Base-by-base conservation (phyloP, 2,329 filamentous ascomycete genomes). In the Trichoderma guizhouense region DNA sequence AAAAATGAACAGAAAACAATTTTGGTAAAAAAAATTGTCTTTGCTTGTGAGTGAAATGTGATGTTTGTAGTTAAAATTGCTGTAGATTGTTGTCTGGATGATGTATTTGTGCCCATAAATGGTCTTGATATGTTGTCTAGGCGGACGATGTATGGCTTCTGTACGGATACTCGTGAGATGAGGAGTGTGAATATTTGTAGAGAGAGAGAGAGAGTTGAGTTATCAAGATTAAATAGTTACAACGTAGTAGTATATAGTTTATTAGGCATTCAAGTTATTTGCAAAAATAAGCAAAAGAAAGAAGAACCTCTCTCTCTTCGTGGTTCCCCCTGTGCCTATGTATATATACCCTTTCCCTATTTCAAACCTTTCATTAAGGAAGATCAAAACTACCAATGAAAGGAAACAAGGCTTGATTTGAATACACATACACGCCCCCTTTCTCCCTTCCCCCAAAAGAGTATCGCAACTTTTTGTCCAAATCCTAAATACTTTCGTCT, bases 1-100 rank as follows among this genome's bases (percentile, higher is more conserved):
- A 39, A 67, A 68, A 67, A 55, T 36, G 36, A 32, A 43, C 21
- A 63, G 58, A 64, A 70, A 63, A 70, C 43, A 70, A 63, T 70
- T 70, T 64, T 70, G 58, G 58, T 57, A 21, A 70, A 70, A 70
- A 70, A 57, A 26, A 34, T 18, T 39, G 34, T 26, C n/a, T 24
- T 51, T 47, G 18, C 4, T 32, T 14, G 18, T 21, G 43, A 51
- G n/a, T 12, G 28, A n/a, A 11, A 12, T 60, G 18, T 60, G 34
- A 39, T n/a, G 12, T 15, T 18, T 39, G 53, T 51, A 18, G 15
- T 36, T 57, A 9, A 12, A 9, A 21, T 51, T 24, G 43, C 43
- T 21, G 26, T 64, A n/a, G 24, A n/a, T n/a, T 12, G 7, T 47
- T 30, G 61, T n/a, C 14, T 12, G 18, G 21, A 43, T 28, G 55